Evolutionary conservation across 1,139 yeast species (phyloP).

Genomic region (Pichia sp.): DNA sequence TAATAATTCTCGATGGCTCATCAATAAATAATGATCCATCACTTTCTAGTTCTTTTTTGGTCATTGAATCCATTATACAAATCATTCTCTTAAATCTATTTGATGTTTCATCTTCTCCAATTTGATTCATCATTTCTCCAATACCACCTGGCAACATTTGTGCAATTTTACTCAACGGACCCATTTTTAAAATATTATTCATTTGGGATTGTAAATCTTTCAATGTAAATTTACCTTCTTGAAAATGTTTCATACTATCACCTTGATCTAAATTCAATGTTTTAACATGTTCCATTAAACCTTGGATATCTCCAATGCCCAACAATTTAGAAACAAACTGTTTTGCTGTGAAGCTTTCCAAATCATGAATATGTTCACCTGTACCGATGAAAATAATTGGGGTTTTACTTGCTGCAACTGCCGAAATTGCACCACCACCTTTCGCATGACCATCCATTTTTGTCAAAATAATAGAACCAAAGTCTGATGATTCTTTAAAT

Average conservation of each 20-base stretch:
- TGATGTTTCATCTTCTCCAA: constrained; percentile 87
- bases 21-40: constrained; percentile 80
- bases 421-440: constrained; percentile 99
- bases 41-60: constrained; percentile 80
- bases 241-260: constrained; percentile 86
- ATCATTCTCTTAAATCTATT: constrained; percentile 81
- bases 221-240: constrained; percentile 90
- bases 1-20: constrained; percentile 77
- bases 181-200: constrained; percentile 94
- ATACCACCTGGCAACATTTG: constrained; percentile 94
- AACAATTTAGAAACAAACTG: constrained; percentile 82
- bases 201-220: constrained; percentile 91
- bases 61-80: constrained; percentile 94
- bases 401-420: constrained; percentile 94
- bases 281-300: constrained; percentile 89
- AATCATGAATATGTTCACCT: constrained; percentile 92
- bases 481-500: constrained; percentile 85
- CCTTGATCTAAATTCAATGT: constrained; percentile 84
- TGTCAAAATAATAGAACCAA: constrained; percentile 91
- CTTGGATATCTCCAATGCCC: constrained; percentile 94
- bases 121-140: constrained; percentile 75
- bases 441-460: constrained; percentile 99
- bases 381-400: constrained; percentile 98
- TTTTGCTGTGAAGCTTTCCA: constrained; percentile 86
- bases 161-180: constrained; percentile 89